A percentile compares a stretch with the other conserved stretches of the same genome.
These are phyloP conservation scores for Henckelia pumila DNA, from an alignment of 257 asterid species.

Conservation along the genomic window DNA sequence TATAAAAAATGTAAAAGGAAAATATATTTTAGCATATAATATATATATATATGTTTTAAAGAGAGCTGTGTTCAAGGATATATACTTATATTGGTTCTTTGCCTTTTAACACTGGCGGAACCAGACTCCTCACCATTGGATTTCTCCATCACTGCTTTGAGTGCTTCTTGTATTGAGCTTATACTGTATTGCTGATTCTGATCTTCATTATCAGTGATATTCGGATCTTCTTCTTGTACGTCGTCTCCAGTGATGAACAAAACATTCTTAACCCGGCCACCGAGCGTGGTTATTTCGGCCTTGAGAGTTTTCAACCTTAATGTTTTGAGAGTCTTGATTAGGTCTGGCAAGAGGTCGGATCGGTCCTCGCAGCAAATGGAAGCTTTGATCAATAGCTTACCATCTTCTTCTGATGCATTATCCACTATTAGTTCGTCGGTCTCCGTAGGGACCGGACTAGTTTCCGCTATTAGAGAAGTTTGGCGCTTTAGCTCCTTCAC, in stretches of 20 bases:
- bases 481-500: conserved; percentile 64
- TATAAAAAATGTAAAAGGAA: neutral
- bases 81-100: conserved; percentile 59
- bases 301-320: conserved; percentile 41
- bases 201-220: conserved; percentile 12
- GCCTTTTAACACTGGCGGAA: conserved; percentile 73
- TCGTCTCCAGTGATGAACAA: conserved; percentile 9
- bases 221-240: conserved; percentile 4
- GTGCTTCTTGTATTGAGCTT: conserved; percentile 72
- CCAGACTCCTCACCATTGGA: conserved; percentile 55
- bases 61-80: conserved; percentile 53
- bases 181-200: conserved; percentile 36
- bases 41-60: conserved; percentile 22
- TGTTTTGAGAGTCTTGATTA: conserved; percentile 49
- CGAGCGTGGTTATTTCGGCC: conserved; percentile 63
- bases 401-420: conserved; percentile 37
- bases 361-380: conserved; percentile 68
- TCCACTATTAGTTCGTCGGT: conserved; percentile 44
- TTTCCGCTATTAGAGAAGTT: conserved; percentile 48
- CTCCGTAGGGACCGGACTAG: conserved; percentile 53
- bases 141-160: conserved; percentile 80
- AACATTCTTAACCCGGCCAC: conserved; percentile 58
- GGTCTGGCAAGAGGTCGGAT: conserved; percentile 52
- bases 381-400: conserved; percentile 43
- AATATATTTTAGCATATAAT: neutral